Conservation (phyloP, 1,284 basidiomycete species). For the Malassezia vespertilionis region DNA sequence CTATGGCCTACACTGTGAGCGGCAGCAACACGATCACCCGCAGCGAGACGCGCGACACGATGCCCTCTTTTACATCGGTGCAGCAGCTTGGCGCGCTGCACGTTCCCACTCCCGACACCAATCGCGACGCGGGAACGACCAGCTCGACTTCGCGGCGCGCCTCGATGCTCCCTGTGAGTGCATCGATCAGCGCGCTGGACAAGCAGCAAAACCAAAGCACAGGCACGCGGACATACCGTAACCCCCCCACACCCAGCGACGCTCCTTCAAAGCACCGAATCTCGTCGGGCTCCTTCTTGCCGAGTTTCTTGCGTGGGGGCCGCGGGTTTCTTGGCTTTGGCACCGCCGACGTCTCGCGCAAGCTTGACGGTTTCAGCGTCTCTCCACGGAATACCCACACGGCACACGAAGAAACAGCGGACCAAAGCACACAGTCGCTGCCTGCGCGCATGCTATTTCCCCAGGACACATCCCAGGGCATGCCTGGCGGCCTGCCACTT, state of each 20-base stretch:
- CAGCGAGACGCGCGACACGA: slow-evolving; percentile 16
- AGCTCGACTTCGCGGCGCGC: not conserved
- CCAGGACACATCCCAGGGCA: no score
- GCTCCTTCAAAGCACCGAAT: slow-evolving; percentile 27
- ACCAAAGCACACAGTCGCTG: slow-evolving; percentile 6
- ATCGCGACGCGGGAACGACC: not conserved
- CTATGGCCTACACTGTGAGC: slow-evolving; percentile 33
- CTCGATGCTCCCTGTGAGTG: no score
- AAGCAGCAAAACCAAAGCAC: no score
- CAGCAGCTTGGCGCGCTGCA: not conserved
- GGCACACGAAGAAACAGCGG: not conserved
- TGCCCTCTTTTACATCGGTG: slow-evolving; percentile 8
- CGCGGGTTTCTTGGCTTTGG: slow-evolving; percentile 53
- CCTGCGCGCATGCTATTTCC: slow-evolving; percentile 1
- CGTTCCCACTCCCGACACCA: no score
- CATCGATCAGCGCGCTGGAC: no score
- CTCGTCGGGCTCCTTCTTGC: slow-evolving; percentile 52
- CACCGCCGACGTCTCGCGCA: slow-evolving; percentile 77
- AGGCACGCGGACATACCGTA: not conserved
- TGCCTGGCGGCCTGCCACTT: no score
- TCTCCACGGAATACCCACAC: not conserved
- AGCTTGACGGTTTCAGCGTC: slow-evolving; percentile 67
- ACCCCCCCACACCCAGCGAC: slow-evolving; percentile 4
- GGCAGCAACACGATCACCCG: not conserved
- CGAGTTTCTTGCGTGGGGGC: slow-evolving; percentile 38